Evolutionary conservation across 1,139 yeast genomes (phyloP), one percentile per base, ranked within the genome.

Genomic region (Kodamaea sp.): DNA sequence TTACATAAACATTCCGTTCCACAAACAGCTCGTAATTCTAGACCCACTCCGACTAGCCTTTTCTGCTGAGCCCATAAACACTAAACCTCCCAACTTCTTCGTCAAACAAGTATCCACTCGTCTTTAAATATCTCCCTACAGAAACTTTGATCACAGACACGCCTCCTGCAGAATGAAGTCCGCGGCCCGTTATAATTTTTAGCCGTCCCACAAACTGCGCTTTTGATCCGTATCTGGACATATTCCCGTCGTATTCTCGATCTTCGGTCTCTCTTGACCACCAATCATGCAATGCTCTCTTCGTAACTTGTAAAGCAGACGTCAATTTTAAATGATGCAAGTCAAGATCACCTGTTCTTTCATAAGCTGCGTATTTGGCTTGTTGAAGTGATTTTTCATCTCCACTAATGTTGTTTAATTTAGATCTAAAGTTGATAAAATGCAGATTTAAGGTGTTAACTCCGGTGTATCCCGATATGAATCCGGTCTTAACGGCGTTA

Each of bases 111-210:
- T 63, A 81, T 2, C 54, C 53, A 8, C 58, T 53, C 2, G 47
- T 43, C 7, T 42, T 47, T 25, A 81, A 61, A 41, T 58, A 60
- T 22, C 57, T 61, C 29, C 60, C 53, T 4, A 78, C 74, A 6
- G 65, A 55, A 5, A 51, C 54, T 43, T 67, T 66, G 27, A 80
- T 67, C 41, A 61, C 69, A 0, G 81, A 63, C 2, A 62, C 55
- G 1, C 84, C 84, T 9, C 73, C 74, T 1, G 49, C 58, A 27
- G 85, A 79, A 54, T 81, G 88, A 8, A 79, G 51, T 0, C 88
- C 88, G 42, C 84, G 56, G 0, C 88, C 88, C 0, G 86, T 79
- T 2, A 80, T 58, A 0, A 81, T 56, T 2, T 46, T 50, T 9
- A 79, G 49, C 0, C 70, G 68, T 2, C 55, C 60, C 1, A 70